These are phyloP conservation scores for Aspergillaceae sp. DNA, from an alignment of 2,329 filamentous ascomycete genomes.

Conservation along the genomic window DNA sequence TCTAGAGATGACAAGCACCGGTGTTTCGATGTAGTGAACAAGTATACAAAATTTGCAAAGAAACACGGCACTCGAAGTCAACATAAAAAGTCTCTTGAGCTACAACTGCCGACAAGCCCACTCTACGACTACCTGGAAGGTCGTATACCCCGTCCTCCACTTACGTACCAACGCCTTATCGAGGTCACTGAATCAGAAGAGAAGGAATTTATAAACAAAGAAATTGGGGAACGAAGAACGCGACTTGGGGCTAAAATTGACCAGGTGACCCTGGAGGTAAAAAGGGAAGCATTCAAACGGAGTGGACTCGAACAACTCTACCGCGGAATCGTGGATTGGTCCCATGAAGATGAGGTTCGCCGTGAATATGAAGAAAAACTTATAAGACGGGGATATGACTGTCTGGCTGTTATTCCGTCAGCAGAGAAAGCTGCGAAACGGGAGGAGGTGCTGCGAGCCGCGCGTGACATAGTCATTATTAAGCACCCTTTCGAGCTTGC, in stretches of 20 bases:
- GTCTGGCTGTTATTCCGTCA: slow-evolving; percentile 58
- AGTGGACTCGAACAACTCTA: slow-evolving; percentile 78
- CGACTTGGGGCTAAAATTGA: slow-evolving; percentile 74
- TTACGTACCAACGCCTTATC: slow-evolving; percentile 73
- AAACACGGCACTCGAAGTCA: slow-evolving; percentile 63
- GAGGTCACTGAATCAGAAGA: slow-evolving; percentile 80
- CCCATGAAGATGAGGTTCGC: slow-evolving; percentile 72
- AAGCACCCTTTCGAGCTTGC: slow-evolving; percentile 82
- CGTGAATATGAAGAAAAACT: slow-evolving; percentile 86
- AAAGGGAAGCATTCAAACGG: slow-evolving; percentile 66
- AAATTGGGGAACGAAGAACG: slow-evolving; percentile 82
- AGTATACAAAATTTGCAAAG: slow-evolving; percentile 66
- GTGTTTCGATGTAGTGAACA: slow-evolving; percentile 61
- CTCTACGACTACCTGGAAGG: slow-evolving; percentile 79
- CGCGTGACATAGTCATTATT: slow-evolving; percentile 91
- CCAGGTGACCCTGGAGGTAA: slow-evolving; percentile 79
- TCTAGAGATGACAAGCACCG: slow-evolving; percentile 49
- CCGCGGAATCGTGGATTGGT: slow-evolving; percentile 80
- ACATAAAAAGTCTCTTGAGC: slow-evolving; percentile 64
- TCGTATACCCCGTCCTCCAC: slow-evolving; percentile 66
- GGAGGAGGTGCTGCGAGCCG: slow-evolving; percentile 63
- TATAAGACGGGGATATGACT: slow-evolving; percentile 69
- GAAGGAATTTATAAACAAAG: slow-evolving; percentile 76
- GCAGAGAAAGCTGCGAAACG: slow-evolving; percentile 64
- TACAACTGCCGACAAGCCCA: slow-evolving; percentile 70